phyloP scores from a whole-genome alignment of 768 basidiomycete genomes.

The Serendipita sp. region DNA sequence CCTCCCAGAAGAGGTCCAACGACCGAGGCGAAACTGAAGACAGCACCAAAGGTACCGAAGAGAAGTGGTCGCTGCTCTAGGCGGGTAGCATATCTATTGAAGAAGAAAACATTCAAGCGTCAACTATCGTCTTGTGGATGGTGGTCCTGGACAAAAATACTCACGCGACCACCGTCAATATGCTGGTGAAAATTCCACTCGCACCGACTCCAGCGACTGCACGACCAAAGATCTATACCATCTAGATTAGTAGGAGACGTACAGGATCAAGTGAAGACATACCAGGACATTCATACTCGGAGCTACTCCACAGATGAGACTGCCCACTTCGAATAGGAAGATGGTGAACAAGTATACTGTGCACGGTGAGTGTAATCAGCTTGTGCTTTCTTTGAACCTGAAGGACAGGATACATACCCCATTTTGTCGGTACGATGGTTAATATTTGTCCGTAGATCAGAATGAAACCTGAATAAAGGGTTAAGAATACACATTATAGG shows the following conservation, averaged over 20 bases:
- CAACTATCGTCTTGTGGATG: too few species aligned
- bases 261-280: background rate
- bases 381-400: constrained; percentile 1
- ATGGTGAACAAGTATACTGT: background rate
- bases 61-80: constrained; percentile 20
- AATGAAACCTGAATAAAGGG: constrained; percentile 13
- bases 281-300: constrained; percentile 16
- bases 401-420: constrained; percentile 12
- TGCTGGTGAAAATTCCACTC: constrained; percentile 15
- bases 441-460: constrained; percentile 20
- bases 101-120: too few species aligned
- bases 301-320: constrained; percentile 16
- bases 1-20: background rate
- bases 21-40: constrained; percentile 19
- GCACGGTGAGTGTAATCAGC: too few species aligned
- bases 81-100: constrained; percentile 14
- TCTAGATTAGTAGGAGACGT: background rate
- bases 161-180: constrained; percentile 14
- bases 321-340: constrained; percentile 3
- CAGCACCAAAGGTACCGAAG: constrained; percentile 26
- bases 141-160: too few species aligned
- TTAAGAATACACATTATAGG: background rate
- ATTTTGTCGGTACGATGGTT: constrained; percentile 20
- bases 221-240: constrained; percentile 24
- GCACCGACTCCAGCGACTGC: constrained; percentile 32